A percentile compares a stretch with the other conserved stretches of the same genome.
phyloP scores from a whole-genome alignment of 2,329 filamentous ascomycete species.

The Alternaria arbusti region DNA sequence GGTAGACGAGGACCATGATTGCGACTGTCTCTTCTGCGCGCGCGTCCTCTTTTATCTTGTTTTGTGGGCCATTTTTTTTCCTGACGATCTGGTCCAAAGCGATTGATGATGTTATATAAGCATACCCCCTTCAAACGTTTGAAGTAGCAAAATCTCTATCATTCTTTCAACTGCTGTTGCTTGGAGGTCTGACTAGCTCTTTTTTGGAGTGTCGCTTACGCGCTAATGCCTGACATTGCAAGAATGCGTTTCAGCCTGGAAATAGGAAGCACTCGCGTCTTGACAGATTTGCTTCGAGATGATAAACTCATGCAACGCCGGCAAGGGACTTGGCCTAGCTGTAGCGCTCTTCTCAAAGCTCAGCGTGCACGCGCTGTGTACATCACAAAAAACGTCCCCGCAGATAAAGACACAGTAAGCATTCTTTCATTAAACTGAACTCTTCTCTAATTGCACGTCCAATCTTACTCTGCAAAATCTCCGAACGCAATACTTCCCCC shows the following conservation, averaged over 20 bases:
- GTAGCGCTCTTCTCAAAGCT: no score
- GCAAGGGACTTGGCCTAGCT: no score
- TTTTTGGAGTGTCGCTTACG: neutral
- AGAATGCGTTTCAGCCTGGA: neutral
- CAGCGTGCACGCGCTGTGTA: neutral
- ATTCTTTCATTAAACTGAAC: neutral
- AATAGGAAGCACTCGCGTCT: neutral
- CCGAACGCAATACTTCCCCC: neutral
- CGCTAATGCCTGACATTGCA: neutral
- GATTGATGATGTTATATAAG: neutral
- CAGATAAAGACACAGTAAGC: neutral
- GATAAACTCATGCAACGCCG: no score
- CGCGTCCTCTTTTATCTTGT: neutral
- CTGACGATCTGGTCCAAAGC: neutral
- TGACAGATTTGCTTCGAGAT: no score
- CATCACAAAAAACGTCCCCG: neutral
- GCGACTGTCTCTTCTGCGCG: neutral
- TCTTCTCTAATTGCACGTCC: neutral
- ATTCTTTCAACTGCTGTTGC: neutral
- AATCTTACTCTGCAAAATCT: neutral
- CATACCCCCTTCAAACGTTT: neutral
- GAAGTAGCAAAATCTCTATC: neutral
- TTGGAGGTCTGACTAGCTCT: neutral
- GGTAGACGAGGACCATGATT: neutral
- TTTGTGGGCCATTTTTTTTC: neutral